Evolutionary conservation across 768 basidiomycete species (phyloP).

Genomic region (Boletus rex-veris): DNA sequence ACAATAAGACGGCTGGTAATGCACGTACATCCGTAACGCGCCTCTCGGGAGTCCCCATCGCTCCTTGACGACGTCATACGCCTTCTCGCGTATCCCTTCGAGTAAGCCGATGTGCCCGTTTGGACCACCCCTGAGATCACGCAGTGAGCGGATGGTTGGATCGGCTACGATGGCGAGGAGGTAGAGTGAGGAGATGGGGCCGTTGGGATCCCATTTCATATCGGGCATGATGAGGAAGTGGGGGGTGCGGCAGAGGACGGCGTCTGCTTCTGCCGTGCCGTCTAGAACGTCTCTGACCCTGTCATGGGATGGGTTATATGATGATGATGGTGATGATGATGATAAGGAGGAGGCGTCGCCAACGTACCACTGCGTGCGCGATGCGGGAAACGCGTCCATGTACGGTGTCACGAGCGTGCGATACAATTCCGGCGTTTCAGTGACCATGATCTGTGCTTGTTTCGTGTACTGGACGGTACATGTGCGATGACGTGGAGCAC

Average conservation of each 20-base stretch:
- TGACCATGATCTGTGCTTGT: conserved; percentile 69
- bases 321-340: no score
- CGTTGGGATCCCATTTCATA: conserved; percentile 92
- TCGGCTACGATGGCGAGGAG: conserved; percentile 75
- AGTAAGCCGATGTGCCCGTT: conserved; percentile 64
- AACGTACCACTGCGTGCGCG: conserved; percentile 75
- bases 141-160: conserved; percentile 59
- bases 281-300: conserved; percentile 87
- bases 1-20: conserved; percentile 98
- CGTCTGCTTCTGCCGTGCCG: conserved; percentile 70
- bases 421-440: conserved; percentile 82
- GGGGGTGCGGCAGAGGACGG: conserved; percentile 60
- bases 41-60: conserved; percentile 66
- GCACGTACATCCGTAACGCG: conserved; percentile 75
- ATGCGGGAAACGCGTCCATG: conserved; percentile 68
- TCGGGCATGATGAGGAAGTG: conserved; percentile 86
- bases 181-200: conserved; percentile 67
- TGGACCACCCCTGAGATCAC: conserved; percentile 56
- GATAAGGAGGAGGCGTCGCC: no score
- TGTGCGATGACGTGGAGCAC: no score
- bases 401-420: conserved; percentile 68
- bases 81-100: conserved; percentile 56
- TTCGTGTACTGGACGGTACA: conserved; percentile 58
- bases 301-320: neutral
- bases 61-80: conserved; percentile 47